phyloP scores from a whole-genome alignment of 768 basidiomycete species.

The Bullera alba region DNA sequence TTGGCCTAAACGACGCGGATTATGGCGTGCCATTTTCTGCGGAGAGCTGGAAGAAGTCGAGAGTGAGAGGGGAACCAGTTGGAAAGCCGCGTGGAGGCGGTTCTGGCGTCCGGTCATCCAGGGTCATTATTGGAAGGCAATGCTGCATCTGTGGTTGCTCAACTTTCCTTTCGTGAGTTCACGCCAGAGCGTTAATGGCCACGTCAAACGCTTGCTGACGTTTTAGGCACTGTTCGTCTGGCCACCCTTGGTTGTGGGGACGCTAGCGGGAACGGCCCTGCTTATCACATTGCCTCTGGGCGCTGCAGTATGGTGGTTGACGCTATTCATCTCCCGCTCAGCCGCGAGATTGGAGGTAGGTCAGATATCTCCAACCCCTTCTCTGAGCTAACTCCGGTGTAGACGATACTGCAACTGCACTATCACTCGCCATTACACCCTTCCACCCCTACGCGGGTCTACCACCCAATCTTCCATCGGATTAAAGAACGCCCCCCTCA shows the following conservation, averaged over 20 bases:
- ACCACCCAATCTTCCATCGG: constrained; percentile 42
- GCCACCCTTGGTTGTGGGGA: constrained; percentile 42
- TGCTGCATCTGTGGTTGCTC: constrained; percentile 36
- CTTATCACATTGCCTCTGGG: constrained; percentile 44
- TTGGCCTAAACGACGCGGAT: constrained; percentile 6
- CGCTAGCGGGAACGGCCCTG: constrained; percentile 41
- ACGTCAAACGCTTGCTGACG: not conserved
- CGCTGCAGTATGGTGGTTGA: constrained; percentile 43
- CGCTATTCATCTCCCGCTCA: constrained; percentile 41
- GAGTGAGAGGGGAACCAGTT: constrained; percentile 6
- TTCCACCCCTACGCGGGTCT: constrained; percentile 14
- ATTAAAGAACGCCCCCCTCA: constrained; percentile 17
- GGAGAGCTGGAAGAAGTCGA: constrained; percentile 27
- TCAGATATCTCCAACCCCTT: not conserved
- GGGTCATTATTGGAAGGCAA: constrained; percentile 34
- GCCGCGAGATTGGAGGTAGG: constrained; percentile 41
- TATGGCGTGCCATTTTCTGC: constrained; percentile 25
- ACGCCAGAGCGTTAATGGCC: not conserved
- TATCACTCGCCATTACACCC: constrained; percentile 29
- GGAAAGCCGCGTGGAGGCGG: constrained; percentile 26
- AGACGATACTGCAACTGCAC: constrained; percentile 42
- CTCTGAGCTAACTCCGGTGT: not conserved
- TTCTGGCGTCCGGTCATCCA: constrained; percentile 30
- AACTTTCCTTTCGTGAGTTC: constrained; percentile 44
- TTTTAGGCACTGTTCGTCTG: constrained; percentile 39